Percentiles rank a stretch among this genome's conserved stretches.
Conservation (phyloP, 345 rosid genomes). For the Trapa incisa region DNA sequence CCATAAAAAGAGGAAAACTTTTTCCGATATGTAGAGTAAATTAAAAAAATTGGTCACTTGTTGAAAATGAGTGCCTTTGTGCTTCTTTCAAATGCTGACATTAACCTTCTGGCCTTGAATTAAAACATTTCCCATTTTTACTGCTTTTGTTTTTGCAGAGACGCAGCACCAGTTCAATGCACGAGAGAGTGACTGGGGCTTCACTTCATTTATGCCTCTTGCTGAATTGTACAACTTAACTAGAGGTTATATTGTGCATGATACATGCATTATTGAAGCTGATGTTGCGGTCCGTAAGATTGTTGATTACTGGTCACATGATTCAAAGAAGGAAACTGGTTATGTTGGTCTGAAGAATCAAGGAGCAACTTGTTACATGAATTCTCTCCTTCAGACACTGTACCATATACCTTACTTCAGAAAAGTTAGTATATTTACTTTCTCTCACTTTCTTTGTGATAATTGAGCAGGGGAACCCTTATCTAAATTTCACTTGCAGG, state of each 20-base stretch:
- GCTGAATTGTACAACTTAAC: conserved; percentile 35
- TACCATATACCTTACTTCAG: conserved; percentile 50
- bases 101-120: not conserved
- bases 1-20: no score
- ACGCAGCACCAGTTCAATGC: conserved; percentile 44
- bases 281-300: conserved; percentile 41
- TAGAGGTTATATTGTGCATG: conserved; percentile 42
- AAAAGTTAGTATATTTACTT: conserved; percentile 25
- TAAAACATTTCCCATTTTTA: not conserved
- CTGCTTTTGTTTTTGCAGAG: conserved; percentile 20
- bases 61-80: not conserved
- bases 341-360: conserved; percentile 53
- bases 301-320: conserved; percentile 44
- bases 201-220: conserved; percentile 44
- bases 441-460: not conserved
- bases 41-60: not conserved
- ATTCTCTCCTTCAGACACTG: conserved; percentile 22
- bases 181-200: conserved; percentile 50
- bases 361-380: conserved; percentile 46
- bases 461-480: not conserved
- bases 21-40: not conserved
- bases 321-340: conserved; percentile 55
- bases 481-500: conserved; percentile 20
- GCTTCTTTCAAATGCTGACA: not conserved
- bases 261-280: conserved; percentile 39